A percentile compares a stretch with the other conserved stretches of the same genome.
phyloP scores from a whole-genome alignment of 2,329 filamentous ascomycete species.

The Amylocarpus encephaloides region DNA sequence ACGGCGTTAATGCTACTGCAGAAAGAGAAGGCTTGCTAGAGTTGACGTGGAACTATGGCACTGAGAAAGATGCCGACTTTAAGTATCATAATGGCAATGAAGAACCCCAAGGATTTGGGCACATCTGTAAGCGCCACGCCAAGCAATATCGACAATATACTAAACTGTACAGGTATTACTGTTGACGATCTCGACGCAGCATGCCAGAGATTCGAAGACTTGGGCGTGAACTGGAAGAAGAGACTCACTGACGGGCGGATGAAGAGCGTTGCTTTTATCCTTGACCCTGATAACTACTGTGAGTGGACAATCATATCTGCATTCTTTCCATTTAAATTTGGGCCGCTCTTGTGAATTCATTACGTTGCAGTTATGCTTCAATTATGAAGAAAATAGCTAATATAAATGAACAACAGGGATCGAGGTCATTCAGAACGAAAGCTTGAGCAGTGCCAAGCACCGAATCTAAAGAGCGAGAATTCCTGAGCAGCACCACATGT shows the following conservation, averaged over 20 bases:
- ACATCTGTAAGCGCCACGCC: conserved; percentile 63
- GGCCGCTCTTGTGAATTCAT: no score
- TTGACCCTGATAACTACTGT: conserved; percentile 84
- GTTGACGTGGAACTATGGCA: conserved; percentile 78
- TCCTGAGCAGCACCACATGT: background rate
- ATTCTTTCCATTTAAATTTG: no score
- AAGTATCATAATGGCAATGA: conserved; percentile 90
- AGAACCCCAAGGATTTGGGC: conserved; percentile 88
- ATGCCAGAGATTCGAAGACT: conserved; percentile 76
- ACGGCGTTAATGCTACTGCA: conserved; percentile 52
- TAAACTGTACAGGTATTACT: conserved; percentile 51
- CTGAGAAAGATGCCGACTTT: conserved; percentile 78
- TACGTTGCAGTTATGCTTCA: no score
- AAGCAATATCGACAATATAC: background rate
- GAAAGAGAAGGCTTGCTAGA: conserved; percentile 80
- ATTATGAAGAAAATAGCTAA: background rate
- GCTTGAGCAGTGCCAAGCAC: conserved; percentile 39
- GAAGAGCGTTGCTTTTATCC: conserved; percentile 88
- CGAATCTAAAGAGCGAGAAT: background rate
- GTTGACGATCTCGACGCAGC: conserved; percentile 88
- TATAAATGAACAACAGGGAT: conserved; percentile 39
- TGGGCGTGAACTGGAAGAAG: conserved; percentile 90
- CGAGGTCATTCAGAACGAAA: conserved; percentile 73
- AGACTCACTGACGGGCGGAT: conserved; percentile 83
- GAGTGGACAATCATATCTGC: background rate